These are phyloP conservation scores for Dysphania ambrosioides DNA, from an alignment of 148 eudicot genomes.

Conservation along the genomic window DNA sequence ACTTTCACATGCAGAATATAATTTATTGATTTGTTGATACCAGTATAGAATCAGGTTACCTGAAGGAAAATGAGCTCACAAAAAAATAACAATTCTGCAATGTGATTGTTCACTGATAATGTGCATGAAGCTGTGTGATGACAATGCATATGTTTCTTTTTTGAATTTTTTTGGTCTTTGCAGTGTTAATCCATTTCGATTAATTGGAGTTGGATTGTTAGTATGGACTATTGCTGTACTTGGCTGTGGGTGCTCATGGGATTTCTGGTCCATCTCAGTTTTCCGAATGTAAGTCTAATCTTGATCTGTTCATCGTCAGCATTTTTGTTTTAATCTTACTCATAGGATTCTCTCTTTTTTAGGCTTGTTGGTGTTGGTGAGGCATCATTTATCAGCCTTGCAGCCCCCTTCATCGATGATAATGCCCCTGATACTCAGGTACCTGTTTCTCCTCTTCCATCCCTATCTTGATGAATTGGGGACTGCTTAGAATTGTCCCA, in stretches of 20 bases:
- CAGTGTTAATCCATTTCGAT: slow-evolving; percentile 95
- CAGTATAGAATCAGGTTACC: too few relatives aligned
- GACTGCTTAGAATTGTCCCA: background rate
- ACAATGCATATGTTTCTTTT: background rate
- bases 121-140: background rate
- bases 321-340: slow-evolving; percentile 7
- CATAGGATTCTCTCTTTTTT: slow-evolving; percentile 16
- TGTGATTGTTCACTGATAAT: background rate
- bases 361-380: slow-evolving; percentile 99
- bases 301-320: background rate
- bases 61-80: too few relatives aligned
- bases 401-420: slow-evolving; percentile 96
- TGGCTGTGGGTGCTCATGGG: slow-evolving; percentile 77
- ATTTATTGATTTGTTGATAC: too few relatives aligned
- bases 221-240: slow-evolving; percentile 82
- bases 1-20: too few relatives aligned
- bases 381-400: slow-evolving; percentile 98
- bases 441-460: slow-evolving; percentile 4
- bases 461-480: background rate
- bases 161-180: slow-evolving; percentile 31
- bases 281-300: slow-evolving; percentile 73
- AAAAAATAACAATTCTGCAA: background rate
- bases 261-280: slow-evolving; percentile 78
- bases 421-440: slow-evolving; percentile 92
- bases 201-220: slow-evolving; percentile 87